Conservation (phyloP, 2,329 filamentous ascomycete species). For the Fusarium papillatum region DNA sequence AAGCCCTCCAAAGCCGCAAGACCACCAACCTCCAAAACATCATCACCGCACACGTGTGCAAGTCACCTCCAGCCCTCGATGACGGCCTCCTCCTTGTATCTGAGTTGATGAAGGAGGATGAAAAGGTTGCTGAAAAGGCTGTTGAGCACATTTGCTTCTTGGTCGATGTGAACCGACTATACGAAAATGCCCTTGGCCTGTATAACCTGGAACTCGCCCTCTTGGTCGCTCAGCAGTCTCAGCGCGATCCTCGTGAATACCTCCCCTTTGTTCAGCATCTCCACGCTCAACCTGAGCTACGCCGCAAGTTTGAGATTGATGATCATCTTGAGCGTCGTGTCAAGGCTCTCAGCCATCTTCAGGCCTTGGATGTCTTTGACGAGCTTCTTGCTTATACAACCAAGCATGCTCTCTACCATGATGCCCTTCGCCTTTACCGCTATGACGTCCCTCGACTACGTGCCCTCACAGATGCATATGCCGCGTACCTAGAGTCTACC, state of each 20-base stretch:
- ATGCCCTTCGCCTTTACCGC: slow-evolving; percentile 85
- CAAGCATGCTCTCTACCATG: slow-evolving; percentile 84
- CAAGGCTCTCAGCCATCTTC: slow-evolving; percentile 85
- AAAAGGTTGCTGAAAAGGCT: slow-evolving; percentile 84
- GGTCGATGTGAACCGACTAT: slow-evolving; percentile 91
- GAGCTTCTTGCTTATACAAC: slow-evolving; percentile 84
- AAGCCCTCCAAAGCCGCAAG: slow-evolving; percentile 72
- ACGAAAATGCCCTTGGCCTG: slow-evolving; percentile 89
- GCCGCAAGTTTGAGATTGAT: slow-evolving; percentile 88
- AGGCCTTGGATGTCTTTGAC: slow-evolving; percentile 79
- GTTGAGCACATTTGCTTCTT: slow-evolving; percentile 99
- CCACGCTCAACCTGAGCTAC: slow-evolving; percentile 78
- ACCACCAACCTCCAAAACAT: slow-evolving; percentile 85
- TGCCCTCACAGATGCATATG: slow-evolving; percentile 83
- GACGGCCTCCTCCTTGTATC: slow-evolving; percentile 87
- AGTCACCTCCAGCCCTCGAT: slow-evolving; percentile 89
- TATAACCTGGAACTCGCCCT: slow-evolving; percentile 94
- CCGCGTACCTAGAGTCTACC: slow-evolving; percentile 78
- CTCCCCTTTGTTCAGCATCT: slow-evolving; percentile 93
- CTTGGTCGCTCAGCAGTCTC: slow-evolving; percentile 93
- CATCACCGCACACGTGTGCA: slow-evolving; percentile 95
- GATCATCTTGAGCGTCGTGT: slow-evolving; percentile 82
- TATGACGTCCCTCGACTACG: slow-evolving; percentile 79
- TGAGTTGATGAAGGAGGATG: slow-evolving; percentile 76
- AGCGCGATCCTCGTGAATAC: slow-evolving; percentile 96